Base-by-base conservation (phyloP, 2,329 filamentous ascomycete species). In the Exophiala xenobiotica region DNA sequence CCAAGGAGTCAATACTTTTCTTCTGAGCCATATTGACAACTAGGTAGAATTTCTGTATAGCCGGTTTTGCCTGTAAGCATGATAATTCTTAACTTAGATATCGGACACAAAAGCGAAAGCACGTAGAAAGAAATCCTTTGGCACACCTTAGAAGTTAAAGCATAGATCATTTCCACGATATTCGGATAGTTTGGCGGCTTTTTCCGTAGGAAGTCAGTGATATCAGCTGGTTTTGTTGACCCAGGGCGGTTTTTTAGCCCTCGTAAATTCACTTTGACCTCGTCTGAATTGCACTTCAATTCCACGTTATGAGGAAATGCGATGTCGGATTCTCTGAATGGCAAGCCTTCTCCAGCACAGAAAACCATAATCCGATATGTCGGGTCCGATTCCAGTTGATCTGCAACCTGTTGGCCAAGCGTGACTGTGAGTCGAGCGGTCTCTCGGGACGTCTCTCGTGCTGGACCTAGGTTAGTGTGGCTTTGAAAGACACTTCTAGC, bases 211-310 rank as follows among this genome's bases (percentile, higher is more conserved):
- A 82, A 79, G 58, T 80, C 76, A 6, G 93, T 99, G 56, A 99
- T 87, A 70, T 99, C 93, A 40, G 89, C 90, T 6, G 93, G 93
- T 63, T 90, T 85, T 33, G 93, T 99, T 38, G 93, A 95, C 18
- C 93, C 93, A 5, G 92, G 89, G 68, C 93, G 95, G 68, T 96
- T 96, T 72, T 99, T 99, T 56, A 99, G 72, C 3, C 93, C 93
- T 61, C 93, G 87, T 60, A 95, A 78, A 67, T 97, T 99, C n/a
- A 87, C 86, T 69, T 92, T 93, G 60, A 96, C 80, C 51, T 96
- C 90, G 26, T 87, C 87, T 7, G 83, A 80, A 62, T 99, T 99
- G 49, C 96, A 82, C 66, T 90, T 92, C 51, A 99, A 79, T 67
- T 99, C 93, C 24, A 93, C 87, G 70, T 96, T 90, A 62, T 92